These are phyloP conservation scores for Crithidia brevicula DNA, from an alignment of 208 protist species.

Conservation along the genomic window DNA sequence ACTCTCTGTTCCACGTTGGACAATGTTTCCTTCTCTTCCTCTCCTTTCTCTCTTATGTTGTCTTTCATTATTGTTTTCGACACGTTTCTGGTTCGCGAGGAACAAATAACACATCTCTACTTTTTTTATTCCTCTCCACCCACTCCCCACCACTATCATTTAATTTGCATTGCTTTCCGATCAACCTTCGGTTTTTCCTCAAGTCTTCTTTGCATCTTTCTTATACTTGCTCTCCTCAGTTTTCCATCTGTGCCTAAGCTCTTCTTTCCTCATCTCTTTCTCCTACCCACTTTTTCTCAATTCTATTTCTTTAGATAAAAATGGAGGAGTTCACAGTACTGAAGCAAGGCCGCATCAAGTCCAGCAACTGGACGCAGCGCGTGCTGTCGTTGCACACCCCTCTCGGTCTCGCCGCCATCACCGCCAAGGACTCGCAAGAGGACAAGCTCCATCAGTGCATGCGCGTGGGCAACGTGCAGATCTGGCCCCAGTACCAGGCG, in stretches of 20 bases:
- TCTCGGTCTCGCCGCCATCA: conserved; percentile 14
- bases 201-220: background rate
- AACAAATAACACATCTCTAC: too few relatives aligned
- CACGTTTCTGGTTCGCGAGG: too few relatives aligned
- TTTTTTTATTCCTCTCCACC: too few relatives aligned
- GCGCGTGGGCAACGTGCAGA: conserved; percentile 17
- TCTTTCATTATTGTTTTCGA: too few relatives aligned
- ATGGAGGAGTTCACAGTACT: conserved; percentile 22
- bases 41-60: too few relatives aligned
- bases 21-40: too few relatives aligned
- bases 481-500: conserved; percentile 28
- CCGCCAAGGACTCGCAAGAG: conserved; percentile 1
- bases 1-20: too few relatives aligned
- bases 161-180: too few relatives aligned
- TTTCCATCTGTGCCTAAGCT: background rate
- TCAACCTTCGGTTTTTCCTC: too few relatives aligned
- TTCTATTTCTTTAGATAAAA: background rate
- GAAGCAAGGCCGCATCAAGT: conserved; percentile 19
- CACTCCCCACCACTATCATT: too few relatives aligned
- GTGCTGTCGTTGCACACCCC: conserved; percentile 19
- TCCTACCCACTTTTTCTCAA: background rate
- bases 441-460: conserved; percentile 14
- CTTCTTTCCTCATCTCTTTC: background rate
- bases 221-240: background rate
- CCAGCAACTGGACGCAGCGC: conserved; percentile 18